phyloP scores from a whole-genome alignment of 495 filamentous ascomycete genomes.

The Corynascus novoguineensis region DNA sequence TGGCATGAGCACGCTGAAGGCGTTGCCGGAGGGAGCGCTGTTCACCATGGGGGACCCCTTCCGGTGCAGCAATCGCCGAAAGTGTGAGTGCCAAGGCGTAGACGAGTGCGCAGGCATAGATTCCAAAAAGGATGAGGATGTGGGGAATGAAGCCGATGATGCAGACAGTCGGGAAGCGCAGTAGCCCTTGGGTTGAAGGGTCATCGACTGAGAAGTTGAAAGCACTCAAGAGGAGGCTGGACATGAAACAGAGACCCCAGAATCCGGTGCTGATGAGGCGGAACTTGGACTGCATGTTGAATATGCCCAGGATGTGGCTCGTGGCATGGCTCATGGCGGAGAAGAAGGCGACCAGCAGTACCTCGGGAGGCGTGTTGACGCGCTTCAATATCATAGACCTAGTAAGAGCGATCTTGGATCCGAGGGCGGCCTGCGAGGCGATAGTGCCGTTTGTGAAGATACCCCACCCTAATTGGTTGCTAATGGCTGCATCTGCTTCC shows the following conservation, averaged over 20 bases:
- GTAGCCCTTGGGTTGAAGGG: slow-evolving; percentile 41
- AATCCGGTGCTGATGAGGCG: slow-evolving; percentile 79
- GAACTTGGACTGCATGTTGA: slow-evolving; percentile 69
- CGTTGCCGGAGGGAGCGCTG: slow-evolving; percentile 39
- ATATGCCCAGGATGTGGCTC: slow-evolving; percentile 73
- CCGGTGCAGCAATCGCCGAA: slow-evolving; percentile 61
- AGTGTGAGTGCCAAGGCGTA: slow-evolving; percentile 71
- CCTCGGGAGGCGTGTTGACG: slow-evolving; percentile 81
- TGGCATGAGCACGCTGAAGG: slow-evolving; percentile 63
- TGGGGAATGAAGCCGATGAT: slow-evolving; percentile 95
- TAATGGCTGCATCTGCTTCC: slow-evolving; percentile 83
- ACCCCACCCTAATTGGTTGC: slow-evolving; percentile 65
- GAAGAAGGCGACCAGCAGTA: slow-evolving; percentile 79
- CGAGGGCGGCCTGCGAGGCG: slow-evolving; percentile 38
- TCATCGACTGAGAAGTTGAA: slow-evolving; percentile 53
- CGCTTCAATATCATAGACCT: slow-evolving; percentile 53
- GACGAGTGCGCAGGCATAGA: slow-evolving; percentile 64
- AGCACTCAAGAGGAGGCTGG: slow-evolving; percentile 66
- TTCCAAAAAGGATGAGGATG: slow-evolving; percentile 73
- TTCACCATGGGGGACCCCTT: slow-evolving; percentile 22
- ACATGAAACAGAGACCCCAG: slow-evolving; percentile 87
- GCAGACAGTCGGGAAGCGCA: slow-evolving; percentile 88
- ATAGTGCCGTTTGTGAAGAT: slow-evolving; percentile 45
- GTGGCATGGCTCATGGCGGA: slow-evolving; percentile 84
- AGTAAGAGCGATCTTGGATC: slow-evolving; percentile 43